These are phyloP conservation scores for Phytophthora cactorum DNA, from an alignment of 352 stramenopile species.

Conservation along the genomic window DNA sequence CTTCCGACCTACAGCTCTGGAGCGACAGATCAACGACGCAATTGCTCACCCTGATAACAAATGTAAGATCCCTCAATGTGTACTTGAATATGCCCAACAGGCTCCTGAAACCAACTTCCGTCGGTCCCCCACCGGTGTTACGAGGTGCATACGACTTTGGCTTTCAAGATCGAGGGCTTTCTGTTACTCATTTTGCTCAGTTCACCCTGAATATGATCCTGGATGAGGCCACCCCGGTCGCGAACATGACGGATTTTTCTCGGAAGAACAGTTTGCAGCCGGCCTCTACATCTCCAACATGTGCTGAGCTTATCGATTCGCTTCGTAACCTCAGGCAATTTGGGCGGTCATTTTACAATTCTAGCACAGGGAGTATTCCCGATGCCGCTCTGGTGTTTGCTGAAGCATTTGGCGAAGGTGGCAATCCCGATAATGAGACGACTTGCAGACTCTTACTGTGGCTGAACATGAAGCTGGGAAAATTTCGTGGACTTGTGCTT, in stretches of 20 bases:
- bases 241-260: conserved; percentile 23
- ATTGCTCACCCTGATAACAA: conserved; percentile 9
- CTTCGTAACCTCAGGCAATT: conserved; percentile 1
- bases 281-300: neutral
- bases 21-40: neutral
- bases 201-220: neutral
- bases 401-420: no score
- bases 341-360: conserved; percentile 15
- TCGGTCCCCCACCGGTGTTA: neutral
- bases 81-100: conserved; percentile 20
- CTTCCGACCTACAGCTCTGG: conserved; percentile 2
- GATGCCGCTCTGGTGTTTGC: no score
- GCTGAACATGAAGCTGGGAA: no score
- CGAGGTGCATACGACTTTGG: conserved; percentile 13
- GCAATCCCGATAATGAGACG: no score
- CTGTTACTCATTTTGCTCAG: neutral
- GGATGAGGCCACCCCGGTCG: neutral
- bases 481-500: no score
- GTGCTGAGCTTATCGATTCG: neutral
- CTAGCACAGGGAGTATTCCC: no score
- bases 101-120: conserved; percentile 1
- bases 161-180: conserved; percentile 3
- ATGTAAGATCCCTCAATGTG: conserved; percentile 17
- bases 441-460: no score
- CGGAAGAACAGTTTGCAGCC: neutral